Evolutionary conservation across 352 stramenopile genomes (phyloP), one percentile per base, ranked within the genome.

Genomic region (Phytophthora pinifolia): DNA sequence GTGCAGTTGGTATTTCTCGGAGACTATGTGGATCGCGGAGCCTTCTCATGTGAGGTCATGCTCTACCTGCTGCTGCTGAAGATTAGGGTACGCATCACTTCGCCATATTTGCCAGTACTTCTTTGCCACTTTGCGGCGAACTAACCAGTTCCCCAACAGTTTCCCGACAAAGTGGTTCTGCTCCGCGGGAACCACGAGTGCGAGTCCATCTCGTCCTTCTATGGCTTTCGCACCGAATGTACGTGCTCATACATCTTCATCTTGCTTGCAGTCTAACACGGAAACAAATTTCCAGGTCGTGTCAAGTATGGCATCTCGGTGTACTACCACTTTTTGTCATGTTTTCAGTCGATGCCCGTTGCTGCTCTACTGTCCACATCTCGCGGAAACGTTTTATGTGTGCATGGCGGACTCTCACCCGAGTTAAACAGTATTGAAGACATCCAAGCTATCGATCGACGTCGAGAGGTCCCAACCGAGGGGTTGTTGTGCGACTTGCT

Each of bases 141-240:
- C n/a, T 32, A 1, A 30, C 9, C 56, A 13, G 14, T 15, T 37
- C 39, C 5, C 22, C 36, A 39, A 27, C 50, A 85, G 70, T 87
- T 79, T 60, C 57, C 74, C 0, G 63, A 65, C 12, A 86, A 86
- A 36, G 74, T 94, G 1, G 61, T 88, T 18, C 41, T 92, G 15
- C 64, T 94, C 27, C 81, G 84, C 10, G 84, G 81, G 20, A 94
- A 94, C 46, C 81, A 94, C 64, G 81, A 94, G 47, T 94, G 81
- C 39, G 84, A 94, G 67, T 85, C 81, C 15, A 90, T 94, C 43
- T 94, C 84, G 29, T 89, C 79, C 14, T 92, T 92, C 50, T 94
- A 94, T 46, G 83, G 83, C 18, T 94, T 94, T 44, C 79, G 84
- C 27, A 76, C 74, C 32, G 84, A 94, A 70, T 94, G 84, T 83